Evolutionary conservation across 2,329 filamentous ascomycete genomes (phyloP), one percentile per base, ranked within the genome.

Genomic region (Erysiphe pulchra): DNA sequence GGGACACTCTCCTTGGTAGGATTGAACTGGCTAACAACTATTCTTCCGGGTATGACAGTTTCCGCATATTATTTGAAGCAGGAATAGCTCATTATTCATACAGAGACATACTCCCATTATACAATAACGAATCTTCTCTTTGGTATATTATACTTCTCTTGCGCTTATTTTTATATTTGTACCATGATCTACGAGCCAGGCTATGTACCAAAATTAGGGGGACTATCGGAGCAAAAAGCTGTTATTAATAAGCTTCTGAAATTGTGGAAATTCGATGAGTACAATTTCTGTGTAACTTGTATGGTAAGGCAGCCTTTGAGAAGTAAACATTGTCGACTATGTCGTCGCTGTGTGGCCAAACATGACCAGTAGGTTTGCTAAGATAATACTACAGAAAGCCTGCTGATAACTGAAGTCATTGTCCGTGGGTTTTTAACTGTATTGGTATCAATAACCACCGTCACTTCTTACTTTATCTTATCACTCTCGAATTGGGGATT

Each of bases 381-480:
- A 44, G 3, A 10, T 16, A 1, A 12, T 16, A 38, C 18, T 13
- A 9, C 14, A 28, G n/a, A 28, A 24, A n/a, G 14, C 39, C 12
- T 38, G 30, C 41, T 20, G n/a, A 16, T 13, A 4, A 2, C 46
- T 43, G 4, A 47, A 92, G 84, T 57, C 90, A 98, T 59, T 98
- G 90, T 57, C 90, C 90, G 0, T 98, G 90, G 90, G 82, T 95
- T 20, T 81, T 92, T 63, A 95, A 94, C 61, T 98, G 90, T 56
- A 74, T 98, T 38, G 90, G 83, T 39, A 73, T 90, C 51, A 95
- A 95, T 64, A 98, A 95, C 60, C 81, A 95, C 57, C 77, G 90
- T 13, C 86, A 94, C 54, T 98, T 98, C 61, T 80, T 94, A 56
- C 65, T 94, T 44, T 98, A 95, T 59, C 71, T 98, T 16, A 64